Evolutionary conservation across 2,329 filamentous ascomycete genomes (phyloP), one percentile per base, ranked within the genome.

Genomic region (Venturia aucupariae): DNA sequence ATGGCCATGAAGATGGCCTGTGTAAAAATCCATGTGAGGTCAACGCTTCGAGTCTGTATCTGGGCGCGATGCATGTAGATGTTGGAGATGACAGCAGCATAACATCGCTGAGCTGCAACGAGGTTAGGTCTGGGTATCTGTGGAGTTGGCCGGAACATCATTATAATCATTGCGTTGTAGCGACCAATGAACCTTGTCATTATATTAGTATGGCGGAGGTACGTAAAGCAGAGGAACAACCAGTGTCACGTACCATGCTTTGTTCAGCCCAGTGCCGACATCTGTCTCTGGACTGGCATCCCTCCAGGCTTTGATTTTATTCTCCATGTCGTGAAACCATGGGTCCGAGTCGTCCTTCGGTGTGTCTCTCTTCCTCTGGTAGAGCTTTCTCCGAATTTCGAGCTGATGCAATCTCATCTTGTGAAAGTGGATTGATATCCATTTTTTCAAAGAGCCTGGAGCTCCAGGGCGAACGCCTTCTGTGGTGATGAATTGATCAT

Each of bases 1-100:
- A 97, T 83, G 4, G 90, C 87, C 86, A 95, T 94, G 77, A 95
- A 97, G 48, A 97, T 83, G 24, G 89, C 87, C 65, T 96, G 83
- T 0, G 96, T 85, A 71, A 96, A 96, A 54, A 96, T 88, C 93
- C 93, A 97, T 0, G 92, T 97, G 66, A 97, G 81, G 72, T 97
- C 93, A 13, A 94, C 85, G 27, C 86, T 86, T 17, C 84, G 83
- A 19, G 83, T 86, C 68, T 88, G 84, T 71, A 96, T 88, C 74
- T 96, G 92, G 70, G 89, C 86, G 72, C 85, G 86, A 55, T 92
- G 88, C 72, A 93, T 85, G 68, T 87, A 83, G 70, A 97, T 90
- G 72, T 96, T 92, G 75, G 86, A 90, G 13, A 87, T 82, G 59
- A 90, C 87, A 48, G 90, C 92, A 57, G 94, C 87, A 71, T 89